A percentile compares a stretch with the other conserved stretches of the same genome.
These are phyloP conservation scores for Thielaviopsis punctulata DNA, from an alignment of 2,329 filamentous ascomycete genomes.

Conservation along the genomic window DNA sequence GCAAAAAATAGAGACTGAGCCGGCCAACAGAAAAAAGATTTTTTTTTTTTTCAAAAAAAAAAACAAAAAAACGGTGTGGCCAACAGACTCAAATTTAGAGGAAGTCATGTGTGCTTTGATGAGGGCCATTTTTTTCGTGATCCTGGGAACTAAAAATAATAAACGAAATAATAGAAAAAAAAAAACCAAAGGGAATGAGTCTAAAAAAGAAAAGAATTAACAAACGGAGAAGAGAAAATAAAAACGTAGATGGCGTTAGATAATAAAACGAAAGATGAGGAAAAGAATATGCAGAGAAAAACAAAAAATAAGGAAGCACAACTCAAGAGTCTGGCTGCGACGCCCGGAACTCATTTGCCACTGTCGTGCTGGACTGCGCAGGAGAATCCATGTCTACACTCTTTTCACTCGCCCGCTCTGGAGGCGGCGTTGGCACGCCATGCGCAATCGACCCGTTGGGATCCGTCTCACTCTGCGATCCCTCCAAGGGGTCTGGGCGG, in stretches of 20 bases:
- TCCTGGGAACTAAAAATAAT: neutral
- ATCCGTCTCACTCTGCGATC: neutral
- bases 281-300: neutral
- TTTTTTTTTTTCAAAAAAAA: too few species aligned
- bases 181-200: conserved; percentile 6
- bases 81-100: too few species aligned
- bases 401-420: conserved; percentile 9
- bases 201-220: conserved; percentile 11
- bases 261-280: conserved; percentile 6
- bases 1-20: neutral
- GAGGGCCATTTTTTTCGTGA: too few species aligned
- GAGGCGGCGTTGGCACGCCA: conserved; percentile 11
- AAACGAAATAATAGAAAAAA: conserved; percentile 1
- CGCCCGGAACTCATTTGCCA: neutral
- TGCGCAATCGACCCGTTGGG: neutral
- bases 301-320: neutral
- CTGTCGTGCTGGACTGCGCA: neutral
- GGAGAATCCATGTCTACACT: neutral
- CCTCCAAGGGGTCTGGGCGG: neutral
- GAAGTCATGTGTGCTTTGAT: neutral
- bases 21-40: conserved; percentile 5
- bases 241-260: conserved; percentile 11
- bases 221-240: too few species aligned
- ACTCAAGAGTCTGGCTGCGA: neutral
- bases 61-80: too few species aligned